Evolutionary conservation across 2,329 filamentous ascomycete genomes (phyloP).

Genomic region (Phoma herbarum): DNA sequence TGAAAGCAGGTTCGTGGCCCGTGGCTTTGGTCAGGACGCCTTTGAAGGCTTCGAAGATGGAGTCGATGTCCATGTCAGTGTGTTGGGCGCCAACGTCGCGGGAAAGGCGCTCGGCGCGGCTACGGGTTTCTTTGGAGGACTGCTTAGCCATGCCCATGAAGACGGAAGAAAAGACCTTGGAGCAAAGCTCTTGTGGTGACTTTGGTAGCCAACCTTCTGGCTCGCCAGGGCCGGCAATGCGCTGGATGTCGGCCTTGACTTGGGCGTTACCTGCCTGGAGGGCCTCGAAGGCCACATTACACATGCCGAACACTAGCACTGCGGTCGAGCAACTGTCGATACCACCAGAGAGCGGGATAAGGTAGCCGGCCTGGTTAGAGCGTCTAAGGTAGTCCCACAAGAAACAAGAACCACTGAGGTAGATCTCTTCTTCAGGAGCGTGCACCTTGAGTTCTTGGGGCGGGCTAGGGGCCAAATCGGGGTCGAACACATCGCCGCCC

Average conservation of each 20-base stretch:
- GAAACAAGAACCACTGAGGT: slow-evolving; percentile 70
- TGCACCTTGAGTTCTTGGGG: slow-evolving; percentile 63
- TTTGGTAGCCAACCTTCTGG: slow-evolving; percentile 61
- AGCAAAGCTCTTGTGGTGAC: slow-evolving; percentile 68
- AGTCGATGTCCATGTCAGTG: slow-evolving; percentile 73
- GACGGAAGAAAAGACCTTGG: slow-evolving; percentile 64
- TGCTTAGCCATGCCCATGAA: slow-evolving; percentile 38
- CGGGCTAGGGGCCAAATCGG: slow-evolving; percentile 56
- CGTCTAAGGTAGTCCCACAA: slow-evolving; percentile 71
- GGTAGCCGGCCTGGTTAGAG: slow-evolving; percentile 62
- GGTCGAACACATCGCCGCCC: slow-evolving; percentile 55
- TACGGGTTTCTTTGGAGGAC: slow-evolving; percentile 54
- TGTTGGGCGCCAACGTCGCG: slow-evolving; percentile 75
- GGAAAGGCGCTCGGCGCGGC: slow-evolving; percentile 69
- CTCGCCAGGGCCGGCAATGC: slow-evolving; percentile 61
- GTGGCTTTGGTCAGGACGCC: slow-evolving; percentile 67
- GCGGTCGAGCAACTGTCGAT: slow-evolving; percentile 66
- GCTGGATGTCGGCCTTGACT: slow-evolving; percentile 63
- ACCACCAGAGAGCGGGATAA: slow-evolving; percentile 67
- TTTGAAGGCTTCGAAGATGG: slow-evolving; percentile 67
- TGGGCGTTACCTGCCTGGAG: slow-evolving; percentile 61
- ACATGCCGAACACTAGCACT: slow-evolving; percentile 55
- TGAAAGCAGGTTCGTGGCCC: slow-evolving; percentile 68
- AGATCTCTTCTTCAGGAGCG: slow-evolving; percentile 70
- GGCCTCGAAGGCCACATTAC: slow-evolving; percentile 64